Conservation (phyloP, 1,139 yeast genomes). For the Candida mesenterica region DNA sequence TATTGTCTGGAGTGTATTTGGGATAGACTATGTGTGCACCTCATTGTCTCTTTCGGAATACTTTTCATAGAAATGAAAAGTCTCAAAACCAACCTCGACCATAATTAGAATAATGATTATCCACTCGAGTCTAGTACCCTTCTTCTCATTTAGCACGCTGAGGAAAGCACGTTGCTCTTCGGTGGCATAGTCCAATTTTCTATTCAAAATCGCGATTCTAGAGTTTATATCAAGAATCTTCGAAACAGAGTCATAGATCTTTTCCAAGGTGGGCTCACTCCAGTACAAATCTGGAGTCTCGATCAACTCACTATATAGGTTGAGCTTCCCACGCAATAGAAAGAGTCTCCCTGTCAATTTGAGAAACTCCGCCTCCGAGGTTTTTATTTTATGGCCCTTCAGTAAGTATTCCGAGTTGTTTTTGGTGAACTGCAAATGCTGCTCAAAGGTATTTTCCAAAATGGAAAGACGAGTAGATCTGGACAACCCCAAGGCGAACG, state of each 20-base stretch:
- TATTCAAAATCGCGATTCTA: slow-evolving; percentile 73
- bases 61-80: slow-evolving; percentile 47
- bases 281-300: slow-evolving; percentile 93
- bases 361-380: slow-evolving; percentile 63
- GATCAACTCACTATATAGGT: slow-evolving; percentile 81
- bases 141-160: slow-evolving; percentile 72
- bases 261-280: slow-evolving; percentile 85
- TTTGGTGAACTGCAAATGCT: slow-evolving; percentile 61
- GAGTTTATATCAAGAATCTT: slow-evolving; percentile 72
- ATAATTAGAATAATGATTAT: slow-evolving; percentile 77
- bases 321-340: slow-evolving; percentile 74
- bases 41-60: slow-evolving; percentile 7
- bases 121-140: slow-evolving; percentile 80
- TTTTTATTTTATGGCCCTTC: slow-evolving; percentile 55
- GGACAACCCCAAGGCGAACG: slow-evolving; percentile 85
- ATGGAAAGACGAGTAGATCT: slow-evolving; percentile 83
- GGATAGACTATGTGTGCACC: too few species aligned
- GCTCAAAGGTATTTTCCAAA: slow-evolving; percentile 68
- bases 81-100: slow-evolving; percentile 82
- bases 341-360: slow-evolving; percentile 72
- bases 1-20: too few species aligned
- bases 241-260: slow-evolving; percentile 68
- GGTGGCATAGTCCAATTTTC: slow-evolving; percentile 85
- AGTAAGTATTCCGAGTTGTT: slow-evolving; percentile 65
- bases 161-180: slow-evolving; percentile 82